phyloP scores from a whole-genome alignment of 1,139 yeast species.

The Martiniozyma asiatica region DNA sequence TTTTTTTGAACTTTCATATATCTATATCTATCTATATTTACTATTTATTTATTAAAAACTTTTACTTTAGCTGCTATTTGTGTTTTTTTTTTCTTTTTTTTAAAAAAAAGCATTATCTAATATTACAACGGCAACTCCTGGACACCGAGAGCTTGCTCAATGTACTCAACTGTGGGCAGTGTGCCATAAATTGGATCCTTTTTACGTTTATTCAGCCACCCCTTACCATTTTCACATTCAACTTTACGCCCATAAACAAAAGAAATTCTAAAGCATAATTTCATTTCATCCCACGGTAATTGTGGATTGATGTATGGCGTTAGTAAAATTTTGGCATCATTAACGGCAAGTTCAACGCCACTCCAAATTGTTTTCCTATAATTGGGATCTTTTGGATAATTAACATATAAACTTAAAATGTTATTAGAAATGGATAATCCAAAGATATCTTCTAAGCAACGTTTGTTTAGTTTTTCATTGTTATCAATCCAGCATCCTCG shows the following conservation, averaged over 20 bases:
- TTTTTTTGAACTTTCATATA: slow-evolving; percentile 2
- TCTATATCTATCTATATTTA: slow-evolving; percentile 4
- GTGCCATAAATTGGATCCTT: not conserved
- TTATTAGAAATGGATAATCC: slow-evolving; percentile 27
- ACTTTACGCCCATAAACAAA: no score
- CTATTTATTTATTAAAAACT: slow-evolving; percentile 6
- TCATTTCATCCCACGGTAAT: no score
- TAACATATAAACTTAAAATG: not conserved
- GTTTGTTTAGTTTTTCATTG: not conserved
- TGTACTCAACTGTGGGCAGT: not conserved
- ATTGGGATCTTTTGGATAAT: not conserved
- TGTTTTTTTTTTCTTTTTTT: slow-evolving; percentile 3
- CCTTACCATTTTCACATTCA: slow-evolving; percentile 35
- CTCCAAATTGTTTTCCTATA: not conserved
- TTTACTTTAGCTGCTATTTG: slow-evolving; percentile 1
- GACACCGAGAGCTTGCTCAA: slow-evolving; percentile 1
- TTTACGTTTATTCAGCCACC: not conserved
- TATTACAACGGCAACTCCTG: not conserved
- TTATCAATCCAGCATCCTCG: slow-evolving; percentile 26
- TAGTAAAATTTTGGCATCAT: not conserved
- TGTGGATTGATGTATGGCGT: slow-evolving; percentile 1
- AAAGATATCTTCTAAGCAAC: not conserved
- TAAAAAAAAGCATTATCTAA: not conserved
- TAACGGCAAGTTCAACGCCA: slow-evolving; percentile 27
- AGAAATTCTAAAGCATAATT: no score